Evolutionary conservation across 495 filamentous ascomycete genomes (phyloP).

Genomic region (Hyaloscypha bicolor): DNA sequence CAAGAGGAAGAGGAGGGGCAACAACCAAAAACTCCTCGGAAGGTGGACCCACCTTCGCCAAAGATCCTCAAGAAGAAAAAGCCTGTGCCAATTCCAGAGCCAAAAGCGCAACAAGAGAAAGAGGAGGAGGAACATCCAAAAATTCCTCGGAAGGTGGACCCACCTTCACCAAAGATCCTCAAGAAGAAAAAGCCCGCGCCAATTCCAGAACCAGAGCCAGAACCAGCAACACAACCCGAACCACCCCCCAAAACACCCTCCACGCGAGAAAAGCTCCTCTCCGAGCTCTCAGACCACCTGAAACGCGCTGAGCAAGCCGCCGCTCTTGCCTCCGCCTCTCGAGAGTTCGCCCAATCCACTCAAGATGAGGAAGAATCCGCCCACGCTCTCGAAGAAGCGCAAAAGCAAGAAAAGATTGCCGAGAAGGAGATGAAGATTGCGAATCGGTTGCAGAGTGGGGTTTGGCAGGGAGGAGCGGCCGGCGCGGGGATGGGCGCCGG

Average conservation of each 20-base stretch:
- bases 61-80: not conserved
- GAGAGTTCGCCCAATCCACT: not conserved
- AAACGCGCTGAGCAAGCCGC: not conserved
- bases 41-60: too few species aligned
- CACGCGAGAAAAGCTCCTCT: conserved; percentile 1
- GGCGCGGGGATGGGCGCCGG: conserved; percentile 41
- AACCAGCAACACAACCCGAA: not conserved
- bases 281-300: not conserved
- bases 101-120: too few species aligned
- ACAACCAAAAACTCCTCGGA: too few species aligned
- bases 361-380: conserved; percentile 29
- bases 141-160: too few species aligned
- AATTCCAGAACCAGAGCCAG: not conserved
- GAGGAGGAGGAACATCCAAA: too few species aligned
- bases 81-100: not conserved
- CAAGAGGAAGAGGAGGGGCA: too few species aligned
- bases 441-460: conserved; percentile 39
- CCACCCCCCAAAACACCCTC: not conserved
- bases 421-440: conserved; percentile 36
- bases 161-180: too few species aligned
- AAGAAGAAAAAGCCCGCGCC: not conserved
- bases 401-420: conserved; percentile 34
- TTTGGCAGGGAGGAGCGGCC: conserved; percentile 39
- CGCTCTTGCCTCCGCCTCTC: not conserved
- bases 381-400: conserved; percentile 31